These are phyloP conservation scores for Xylaria sp. DNA, from an alignment of 2,329 filamentous ascomycete genomes.

Conservation along the genomic window DNA sequence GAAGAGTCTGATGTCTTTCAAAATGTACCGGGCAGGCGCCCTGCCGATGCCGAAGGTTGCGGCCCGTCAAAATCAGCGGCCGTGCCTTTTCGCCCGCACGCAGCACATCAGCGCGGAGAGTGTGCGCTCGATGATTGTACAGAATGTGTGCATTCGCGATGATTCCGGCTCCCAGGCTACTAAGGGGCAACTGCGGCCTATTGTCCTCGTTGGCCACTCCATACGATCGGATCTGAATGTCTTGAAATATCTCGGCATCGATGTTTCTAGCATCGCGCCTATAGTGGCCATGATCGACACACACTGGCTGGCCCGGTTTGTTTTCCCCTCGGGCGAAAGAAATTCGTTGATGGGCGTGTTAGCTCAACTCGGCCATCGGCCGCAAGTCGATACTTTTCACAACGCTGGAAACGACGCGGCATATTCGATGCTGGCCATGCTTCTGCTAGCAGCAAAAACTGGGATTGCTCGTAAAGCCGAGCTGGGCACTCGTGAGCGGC, in stretches of 20 bases:
- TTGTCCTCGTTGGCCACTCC: slow-evolving; percentile 8
- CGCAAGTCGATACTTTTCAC: background rate
- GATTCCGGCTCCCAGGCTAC: background rate
- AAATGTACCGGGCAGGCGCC: slow-evolving; percentile 6
- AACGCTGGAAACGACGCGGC: slow-evolving; percentile 11
- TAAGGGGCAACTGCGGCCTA: slow-evolving; percentile 1
- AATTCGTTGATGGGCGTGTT: slow-evolving; percentile 7
- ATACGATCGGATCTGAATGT: slow-evolving; percentile 9
- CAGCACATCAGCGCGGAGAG: slow-evolving; percentile 1
- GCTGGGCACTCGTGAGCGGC: slow-evolving; percentile 3
- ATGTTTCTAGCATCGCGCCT: slow-evolving; percentile 9
- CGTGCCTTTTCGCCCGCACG: slow-evolving; percentile 5
- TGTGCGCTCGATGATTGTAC: slow-evolving; percentile 1
- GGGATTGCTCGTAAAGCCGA: slow-evolving; percentile 5
- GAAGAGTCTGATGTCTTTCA: slow-evolving; percentile 3
- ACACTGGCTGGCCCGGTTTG: slow-evolving; percentile 5
- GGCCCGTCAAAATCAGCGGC: background rate
- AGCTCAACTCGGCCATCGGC: slow-evolving; percentile 5
- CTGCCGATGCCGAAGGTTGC: slow-evolving; percentile 1
- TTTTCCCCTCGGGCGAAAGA: slow-evolving; percentile 7
- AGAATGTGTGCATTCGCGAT: slow-evolving; percentile 7
- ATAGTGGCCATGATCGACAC: slow-evolving; percentile 8
- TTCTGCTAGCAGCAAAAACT: slow-evolving; percentile 4
- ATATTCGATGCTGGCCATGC: slow-evolving; percentile 4
- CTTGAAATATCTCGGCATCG: slow-evolving; percentile 3